These are phyloP conservation scores for Corinectria fuckeliana DNA, from an alignment of 2,329 filamentous ascomycete species.

Conservation along the genomic window DNA sequence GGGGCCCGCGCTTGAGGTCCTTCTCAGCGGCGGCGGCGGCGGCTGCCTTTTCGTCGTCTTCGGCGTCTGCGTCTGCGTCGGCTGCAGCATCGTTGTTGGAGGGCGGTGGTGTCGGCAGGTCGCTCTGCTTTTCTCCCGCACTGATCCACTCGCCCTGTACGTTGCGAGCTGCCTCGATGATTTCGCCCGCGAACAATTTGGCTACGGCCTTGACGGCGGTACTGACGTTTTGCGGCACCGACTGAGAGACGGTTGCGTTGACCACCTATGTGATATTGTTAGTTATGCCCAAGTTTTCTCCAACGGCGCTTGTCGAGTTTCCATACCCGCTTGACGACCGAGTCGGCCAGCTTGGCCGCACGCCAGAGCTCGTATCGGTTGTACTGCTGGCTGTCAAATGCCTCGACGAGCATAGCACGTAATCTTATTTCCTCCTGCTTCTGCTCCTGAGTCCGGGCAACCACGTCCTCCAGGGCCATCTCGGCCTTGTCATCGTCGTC, in stretches of 20 bases:
- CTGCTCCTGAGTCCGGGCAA: conserved; percentile 70
- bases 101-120: conserved; percentile 53
- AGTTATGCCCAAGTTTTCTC: conserved; percentile 5
- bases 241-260: conserved; percentile 82
- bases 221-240: conserved; percentile 74
- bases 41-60: conserved; percentile 41
- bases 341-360: conserved; percentile 70
- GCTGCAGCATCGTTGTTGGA: conserved; percentile 42
- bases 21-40: conserved; percentile 30
- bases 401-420: conserved; percentile 66
- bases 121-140: conserved; percentile 63
- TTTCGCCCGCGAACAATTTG: conserved; percentile 78
- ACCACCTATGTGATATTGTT: conserved; percentile 60
- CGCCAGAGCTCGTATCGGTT: conserved; percentile 75
- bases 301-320: not conserved
- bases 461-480: conserved; percentile 63
- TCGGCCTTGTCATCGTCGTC: conserved; percentile 64
- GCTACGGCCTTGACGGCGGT: conserved; percentile 78
- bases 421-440: conserved; percentile 66
- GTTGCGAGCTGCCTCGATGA: conserved; percentile 74
- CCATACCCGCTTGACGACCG: conserved; percentile 71
- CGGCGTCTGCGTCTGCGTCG: too few relatives aligned
- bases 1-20: conserved; percentile 56
- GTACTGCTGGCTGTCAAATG: conserved; percentile 71
- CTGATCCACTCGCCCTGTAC: conserved; percentile 76